Evolutionary conservation across 1,284 basidiomycete species (phyloP), one percentile per base, ranked within the genome.

Genomic region (Malassezia nana): DNA sequence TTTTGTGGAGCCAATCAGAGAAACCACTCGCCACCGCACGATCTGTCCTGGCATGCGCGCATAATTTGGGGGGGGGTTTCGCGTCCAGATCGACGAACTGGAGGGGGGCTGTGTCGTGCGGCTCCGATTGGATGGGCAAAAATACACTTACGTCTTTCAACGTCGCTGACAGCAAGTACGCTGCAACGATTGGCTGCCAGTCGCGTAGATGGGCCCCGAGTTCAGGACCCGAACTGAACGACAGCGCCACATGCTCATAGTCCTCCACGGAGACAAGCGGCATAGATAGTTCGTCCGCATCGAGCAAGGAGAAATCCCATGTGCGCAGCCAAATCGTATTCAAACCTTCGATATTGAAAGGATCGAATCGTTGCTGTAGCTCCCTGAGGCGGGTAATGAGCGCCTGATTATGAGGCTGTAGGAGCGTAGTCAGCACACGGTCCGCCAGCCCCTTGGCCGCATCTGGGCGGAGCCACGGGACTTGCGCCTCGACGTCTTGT

Each of bases 61-160:
- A 18, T 12, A 55, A 28, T 26, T 55, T 55, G 6, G 13, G 13
- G 8, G 29, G 13, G 1, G n/a, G 44, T 16, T 55, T 55, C 0
- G 53, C 47, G 24, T 55, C 53, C 2, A 55, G 33, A 22, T 55
- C 53, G 15, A 50, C 46, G 6, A 49, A 20, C 1, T n/a, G 28
- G 8, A 49, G 15, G 4, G 40, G 5, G 24, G n/a, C 13, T 4
- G 25, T 24, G 9, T 7, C 2, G 6, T 13, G 12, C 10, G 16
- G 3, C 6, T 40, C 24, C 13, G 46, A 22, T n/a, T 35, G n/a
- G 4, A 50, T 7, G 1, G 29, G 24, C 8, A 55, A 6, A 18
- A 55, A 45, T 16, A 50, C 16, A 24, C 46, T 55, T 2, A 42
- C 39, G 25, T 55, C 53, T 46, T 55, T 55, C 1, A 55, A 12